Evolutionary conservation across 306 rosid genomes (phyloP).

Genomic region (Cicer bijugum): DNA sequence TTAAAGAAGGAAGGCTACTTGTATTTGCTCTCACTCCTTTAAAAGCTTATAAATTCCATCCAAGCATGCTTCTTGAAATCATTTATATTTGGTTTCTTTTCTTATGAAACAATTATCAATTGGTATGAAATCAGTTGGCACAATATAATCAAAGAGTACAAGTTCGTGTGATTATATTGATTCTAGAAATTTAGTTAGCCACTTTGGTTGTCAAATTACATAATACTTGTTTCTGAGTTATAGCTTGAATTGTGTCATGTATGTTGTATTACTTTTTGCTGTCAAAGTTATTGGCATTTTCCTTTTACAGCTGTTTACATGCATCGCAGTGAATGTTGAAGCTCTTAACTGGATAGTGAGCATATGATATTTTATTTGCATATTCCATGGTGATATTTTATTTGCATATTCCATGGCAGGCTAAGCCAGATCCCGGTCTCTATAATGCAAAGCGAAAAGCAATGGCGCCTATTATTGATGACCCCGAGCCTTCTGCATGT

Average conservation of each 20-base stretch:
- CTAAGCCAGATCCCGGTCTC: slow-evolving; percentile 53
- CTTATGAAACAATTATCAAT: not conserved
- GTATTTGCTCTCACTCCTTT: not conserved
- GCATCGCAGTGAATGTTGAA: slow-evolving; percentile 14
- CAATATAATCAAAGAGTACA: not conserved
- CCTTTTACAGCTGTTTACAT: no score
- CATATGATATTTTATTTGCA: slow-evolving; percentile 1
- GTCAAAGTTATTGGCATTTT: no score
- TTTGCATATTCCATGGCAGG: slow-evolving; percentile 56
- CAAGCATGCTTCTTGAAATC: no score
- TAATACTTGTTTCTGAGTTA: no score
- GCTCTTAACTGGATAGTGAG: slow-evolving; percentile 29
- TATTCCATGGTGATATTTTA: slow-evolving; percentile 32
- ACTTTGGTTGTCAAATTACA: no score
- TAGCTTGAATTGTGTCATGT: no score
- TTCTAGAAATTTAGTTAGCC: no score
- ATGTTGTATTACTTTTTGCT: no score
- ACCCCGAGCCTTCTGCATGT: slow-evolving; percentile 31
- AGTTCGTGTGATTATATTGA: not conserved
- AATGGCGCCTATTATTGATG: slow-evolving; percentile 8
- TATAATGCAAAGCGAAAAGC: slow-evolving; percentile 56
- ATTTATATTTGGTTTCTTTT: not conserved
- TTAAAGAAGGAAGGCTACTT: not conserved
- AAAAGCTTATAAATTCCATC: no score
- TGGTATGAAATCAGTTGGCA: not conserved